Evolutionary conservation across 148 eudicot species (phyloP).

Genomic region (Silene uniflora): DNA sequence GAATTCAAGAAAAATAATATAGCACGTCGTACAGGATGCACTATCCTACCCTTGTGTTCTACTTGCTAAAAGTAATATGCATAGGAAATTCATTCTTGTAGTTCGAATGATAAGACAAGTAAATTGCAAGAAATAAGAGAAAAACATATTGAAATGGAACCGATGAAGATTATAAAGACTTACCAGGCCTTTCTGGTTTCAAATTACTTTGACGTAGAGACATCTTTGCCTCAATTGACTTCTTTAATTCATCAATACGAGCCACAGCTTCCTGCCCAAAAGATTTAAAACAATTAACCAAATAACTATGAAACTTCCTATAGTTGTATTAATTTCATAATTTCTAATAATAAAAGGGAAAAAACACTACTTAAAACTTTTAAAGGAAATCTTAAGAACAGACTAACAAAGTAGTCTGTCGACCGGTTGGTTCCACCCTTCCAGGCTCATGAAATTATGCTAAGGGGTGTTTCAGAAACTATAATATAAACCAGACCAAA

Average conservation of each 20-base stretch:
- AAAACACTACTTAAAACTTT: background rate
- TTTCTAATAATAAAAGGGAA: background rate
- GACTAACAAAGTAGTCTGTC: background rate
- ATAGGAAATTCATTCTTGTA: background rate
- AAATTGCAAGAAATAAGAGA: background rate
- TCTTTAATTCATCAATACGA: conserved; percentile 82
- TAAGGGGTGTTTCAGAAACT: background rate
- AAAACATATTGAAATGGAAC: background rate
- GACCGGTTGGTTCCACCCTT: too few species aligned
- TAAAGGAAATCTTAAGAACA: background rate
- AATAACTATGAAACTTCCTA: background rate
- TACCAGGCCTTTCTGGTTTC: conserved; percentile 86
- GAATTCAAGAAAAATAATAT: background rate
- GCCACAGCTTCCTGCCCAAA: conserved; percentile 68
- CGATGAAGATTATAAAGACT: conserved; percentile 16
- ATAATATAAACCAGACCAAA: background rate
- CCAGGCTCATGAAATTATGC: background rate
- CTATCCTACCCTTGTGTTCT: background rate
- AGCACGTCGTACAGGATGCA: background rate
- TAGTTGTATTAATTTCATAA: background rate
- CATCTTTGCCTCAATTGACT: conserved; percentile 70
- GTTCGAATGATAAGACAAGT: background rate
- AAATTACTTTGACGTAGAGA: conserved; percentile 76
- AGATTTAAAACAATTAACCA: too few species aligned
- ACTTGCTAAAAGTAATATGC: background rate